Evolutionary conservation across 352 stramenopile species (phyloP), one percentile per base, ranked within the genome.

Genomic region (Elongisporangium anandrum): DNA sequence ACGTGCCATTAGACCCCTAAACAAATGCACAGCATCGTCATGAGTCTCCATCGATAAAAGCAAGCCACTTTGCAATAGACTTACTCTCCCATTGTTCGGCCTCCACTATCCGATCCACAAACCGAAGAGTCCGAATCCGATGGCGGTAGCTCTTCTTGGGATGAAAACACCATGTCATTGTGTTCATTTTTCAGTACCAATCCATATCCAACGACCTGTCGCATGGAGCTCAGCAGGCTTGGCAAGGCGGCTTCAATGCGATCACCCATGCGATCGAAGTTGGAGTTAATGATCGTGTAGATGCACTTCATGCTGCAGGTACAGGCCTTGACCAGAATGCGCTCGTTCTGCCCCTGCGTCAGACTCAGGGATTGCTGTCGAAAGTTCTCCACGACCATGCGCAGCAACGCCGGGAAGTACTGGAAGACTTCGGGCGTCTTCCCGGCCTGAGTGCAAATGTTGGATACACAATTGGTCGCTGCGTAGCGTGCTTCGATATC

Each of bases 281-380:
- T 86, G 50, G 79, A 79, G 52, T 77, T 84, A 51, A 94, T 74
- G 57, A 95, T 92, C 65, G 83, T 88, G 61, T 84, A 90, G 20
- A 93, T 75, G 66, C 86, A 95, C 67, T 94, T 92, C 73, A 95
- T 86, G 56, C 86, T 95, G 57, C 79, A 90, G 1, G 82, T 92
- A 62, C 84, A 94, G 15, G 84, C 85, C 57, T 92, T 92, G 23
- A 94, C 78, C 4, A 94, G 69, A 24, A 93, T 89, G 26, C 86
- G 77, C 21, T 95, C 81, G 26, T 85, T 82, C 19, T 89, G 66
- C 4, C 77, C 79, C 49, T 77, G 78, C 4, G 70, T 83, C 3
- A 94, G 54, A 47, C 80, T 88, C 7, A 77, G 72, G 22, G 77
- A 71, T 59, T 95, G 86, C 59, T 94, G 82, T 4, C 84, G 77